These are phyloP conservation scores for Linnemannia schmuckeri DNA, from an alignment of 192 early-diverging fungal genomes.

Conservation along the genomic window DNA sequence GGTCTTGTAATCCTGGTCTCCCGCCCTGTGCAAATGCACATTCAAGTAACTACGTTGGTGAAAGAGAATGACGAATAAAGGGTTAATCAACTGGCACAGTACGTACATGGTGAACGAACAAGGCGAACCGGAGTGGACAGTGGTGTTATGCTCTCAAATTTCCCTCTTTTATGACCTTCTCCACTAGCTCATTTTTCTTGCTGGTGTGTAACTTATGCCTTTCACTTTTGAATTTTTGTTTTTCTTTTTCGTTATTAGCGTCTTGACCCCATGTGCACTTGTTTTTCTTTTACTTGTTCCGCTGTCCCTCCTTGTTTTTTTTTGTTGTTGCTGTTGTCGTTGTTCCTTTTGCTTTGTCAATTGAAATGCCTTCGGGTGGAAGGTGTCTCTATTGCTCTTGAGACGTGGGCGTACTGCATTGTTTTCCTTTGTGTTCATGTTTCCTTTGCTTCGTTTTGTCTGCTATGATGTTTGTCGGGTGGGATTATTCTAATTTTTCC, in stretches of 20 bases:
- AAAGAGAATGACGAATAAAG: too few relatives aligned
- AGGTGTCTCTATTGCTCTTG: not conserved
- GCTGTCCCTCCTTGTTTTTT: not conserved
- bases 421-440: not conserved
- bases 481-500: too few relatives aligned
- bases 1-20: slow-evolving; percentile 70
- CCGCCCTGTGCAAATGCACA: slow-evolving; percentile 61
- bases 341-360: too few relatives aligned
- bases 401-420: not conserved
- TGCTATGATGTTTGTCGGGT: not conserved
- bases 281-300: not conserved
- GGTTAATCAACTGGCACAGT: too few relatives aligned
- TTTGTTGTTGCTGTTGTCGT: not conserved
- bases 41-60: slow-evolving; percentile 61
- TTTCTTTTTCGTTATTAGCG: not conserved
- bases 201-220: not conserved
- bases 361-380: not conserved
- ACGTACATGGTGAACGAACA: too few relatives aligned
- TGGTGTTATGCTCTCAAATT: not conserved
- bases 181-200: not conserved
- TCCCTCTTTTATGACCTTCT: not conserved
- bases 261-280: too few relatives aligned
- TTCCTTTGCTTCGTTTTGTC: not conserved
- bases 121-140: too few relatives aligned
- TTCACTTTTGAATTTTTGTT: not conserved